phyloP scores from a whole-genome alignment of 2,329 filamentous ascomycete species.

The Talaromyces rugulosus region DNA sequence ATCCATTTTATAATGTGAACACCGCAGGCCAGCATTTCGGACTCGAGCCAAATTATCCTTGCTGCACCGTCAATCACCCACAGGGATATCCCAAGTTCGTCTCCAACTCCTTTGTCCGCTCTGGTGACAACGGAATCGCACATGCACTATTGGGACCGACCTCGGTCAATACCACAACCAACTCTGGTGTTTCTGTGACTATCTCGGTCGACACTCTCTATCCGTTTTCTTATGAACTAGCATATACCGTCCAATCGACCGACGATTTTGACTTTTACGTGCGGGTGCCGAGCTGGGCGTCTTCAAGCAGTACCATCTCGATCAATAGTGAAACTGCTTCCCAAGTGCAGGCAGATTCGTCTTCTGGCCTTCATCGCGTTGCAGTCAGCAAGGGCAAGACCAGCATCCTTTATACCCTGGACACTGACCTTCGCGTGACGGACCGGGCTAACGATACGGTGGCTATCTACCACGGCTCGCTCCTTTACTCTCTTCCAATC shows the following conservation, averaged over 20 bases:
- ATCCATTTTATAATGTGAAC: constrained; percentile 49
- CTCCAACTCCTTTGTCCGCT: constrained; percentile 43
- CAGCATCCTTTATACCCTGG: constrained; percentile 31
- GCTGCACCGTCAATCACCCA: constrained; percentile 57
- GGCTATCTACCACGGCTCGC: constrained; percentile 40
- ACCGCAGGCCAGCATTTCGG: constrained; percentile 46
- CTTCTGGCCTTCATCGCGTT: constrained; percentile 37
- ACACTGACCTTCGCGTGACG: constrained; percentile 27
- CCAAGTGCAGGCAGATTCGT: constrained; percentile 26
- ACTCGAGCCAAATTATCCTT: constrained; percentile 49
- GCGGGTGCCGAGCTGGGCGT: constrained; percentile 44
- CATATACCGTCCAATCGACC: constrained; percentile 37
- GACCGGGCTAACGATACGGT: constrained; percentile 41
- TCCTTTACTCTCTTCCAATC: constrained; percentile 43
- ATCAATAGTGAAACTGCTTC: constrained; percentile 18
- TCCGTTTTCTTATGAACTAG: constrained; percentile 40
- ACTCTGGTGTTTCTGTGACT: constrained; percentile 32
- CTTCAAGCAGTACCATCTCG: constrained; percentile 19
- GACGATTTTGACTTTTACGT: constrained; percentile 41
- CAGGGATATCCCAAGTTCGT: constrained; percentile 56
- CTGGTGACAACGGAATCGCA: constrained; percentile 43
- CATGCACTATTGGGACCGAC: constrained; percentile 50
- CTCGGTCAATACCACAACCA: constrained; percentile 36
- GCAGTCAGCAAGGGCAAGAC: constrained; percentile 29
- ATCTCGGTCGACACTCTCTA: constrained; percentile 49